These are phyloP conservation scores for Penicillium bovifimosum DNA, from an alignment of 495 filamentous ascomycete genomes.

Conservation along the genomic window DNA sequence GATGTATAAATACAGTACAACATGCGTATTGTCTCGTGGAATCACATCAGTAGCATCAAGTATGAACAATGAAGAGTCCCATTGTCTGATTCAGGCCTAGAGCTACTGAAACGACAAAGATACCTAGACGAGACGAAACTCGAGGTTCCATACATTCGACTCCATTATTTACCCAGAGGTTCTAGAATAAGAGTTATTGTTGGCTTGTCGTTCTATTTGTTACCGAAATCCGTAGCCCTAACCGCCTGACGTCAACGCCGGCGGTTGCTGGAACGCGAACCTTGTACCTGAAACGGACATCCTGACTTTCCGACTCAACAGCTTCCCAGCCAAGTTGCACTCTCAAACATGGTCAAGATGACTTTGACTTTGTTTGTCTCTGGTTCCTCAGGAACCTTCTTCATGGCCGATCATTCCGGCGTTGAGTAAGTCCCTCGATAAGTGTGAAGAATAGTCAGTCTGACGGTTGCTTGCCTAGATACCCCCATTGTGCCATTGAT, in stretches of 20 bases:
- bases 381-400: background rate
- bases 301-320: slow-evolving; percentile 13
- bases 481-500: background rate
- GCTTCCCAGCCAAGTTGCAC: slow-evolving; percentile 5
- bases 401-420: background rate
- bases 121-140: background rate
- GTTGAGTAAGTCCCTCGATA: background rate
- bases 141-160: background rate
- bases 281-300: slow-evolving; percentile 18
- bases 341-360: slow-evolving; percentile 6
- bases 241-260: slow-evolving; percentile 30
- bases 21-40: background rate
- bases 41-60: too few relatives aligned
- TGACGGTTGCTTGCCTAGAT: background rate
- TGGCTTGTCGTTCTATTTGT: background rate
- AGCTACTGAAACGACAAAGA: background rate
- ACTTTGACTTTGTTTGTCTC: background rate
- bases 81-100: background rate
- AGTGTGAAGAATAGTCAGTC: background rate
- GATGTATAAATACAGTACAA: slow-evolving; percentile 18
- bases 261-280: slow-evolving; percentile 26
- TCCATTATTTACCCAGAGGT: too few relatives aligned
- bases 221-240: slow-evolving; percentile 3
- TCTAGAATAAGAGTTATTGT: too few relatives aligned
- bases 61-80: too few relatives aligned